Evolutionary conservation across 2,329 filamentous ascomycete species (phyloP), one percentile per base, ranked within the genome.

Genomic region (Stagonosporopsis tanaceti): DNA sequence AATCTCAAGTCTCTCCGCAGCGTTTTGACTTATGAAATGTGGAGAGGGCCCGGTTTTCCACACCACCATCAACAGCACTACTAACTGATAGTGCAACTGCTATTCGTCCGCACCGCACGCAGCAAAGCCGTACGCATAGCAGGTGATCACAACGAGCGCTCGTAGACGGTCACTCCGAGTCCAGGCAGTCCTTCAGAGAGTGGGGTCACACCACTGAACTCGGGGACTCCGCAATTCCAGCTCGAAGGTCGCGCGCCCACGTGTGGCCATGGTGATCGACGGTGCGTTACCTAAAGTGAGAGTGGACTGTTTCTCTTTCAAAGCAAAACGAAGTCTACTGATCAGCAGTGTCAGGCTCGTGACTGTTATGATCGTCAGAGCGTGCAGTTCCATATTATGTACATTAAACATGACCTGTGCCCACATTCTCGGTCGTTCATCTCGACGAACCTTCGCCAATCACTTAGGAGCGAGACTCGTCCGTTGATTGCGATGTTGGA

Each of bases 11-110:
- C 38, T 57, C 48, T 52, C 47, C 53, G 42, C 47, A 52, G 28
- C 32, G 25, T 37, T 34, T 2, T 42, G 35, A 38, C 7, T 34
- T 44, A 52, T 52, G 24, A 52, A 52, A 32, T 48, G 54, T 57
- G 54, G 54, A 52, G 48, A 52, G 34, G 48, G 39, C 40, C 51
- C 50, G 46, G 9, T 53, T 53, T 53, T 53, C 53, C 48, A 52
- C 48, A 52, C 42, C 54, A 20, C 54, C 47, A 52, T 52, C 37
- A 51, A 24, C 27, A 50, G 46, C 32, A 27, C 47, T 35, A 40
- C 37, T 25, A 39, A 25, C 8, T 30, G 17, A 45, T 34, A 44
- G 54, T 52, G 47, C 47, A 11, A 42, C 42, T 17, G 20, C 6
- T 15, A 4, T n/a, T 28, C 8, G 30, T 32, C 24, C 38, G 48